phyloP scores from a whole-genome alignment of 148 eudicot genomes.

The Fagopyrum tataricum region DNA sequence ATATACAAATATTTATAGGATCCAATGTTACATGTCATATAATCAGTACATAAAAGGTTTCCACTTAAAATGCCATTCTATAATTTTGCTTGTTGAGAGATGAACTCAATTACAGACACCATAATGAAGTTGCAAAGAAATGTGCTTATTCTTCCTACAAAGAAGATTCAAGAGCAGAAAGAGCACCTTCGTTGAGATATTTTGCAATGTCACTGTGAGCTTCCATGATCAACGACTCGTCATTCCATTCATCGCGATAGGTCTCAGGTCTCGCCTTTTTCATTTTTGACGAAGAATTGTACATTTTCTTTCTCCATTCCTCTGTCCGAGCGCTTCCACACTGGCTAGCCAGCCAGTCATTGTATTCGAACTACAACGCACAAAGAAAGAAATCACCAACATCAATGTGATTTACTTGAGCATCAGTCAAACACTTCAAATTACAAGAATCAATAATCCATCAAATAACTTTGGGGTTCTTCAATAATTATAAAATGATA shows the following conservation, averaged over 20 bases:
- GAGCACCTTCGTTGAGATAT: conserved; percentile 17
- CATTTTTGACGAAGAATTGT: conserved; percentile 21
- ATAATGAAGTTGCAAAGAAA: too few species aligned
- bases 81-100: too few species aligned
- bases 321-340: conserved; percentile 39
- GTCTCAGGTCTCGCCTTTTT: conserved; percentile 42
- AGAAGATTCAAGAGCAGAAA: neutral
- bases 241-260: conserved; percentile 83
- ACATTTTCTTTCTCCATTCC: conserved; percentile 89
- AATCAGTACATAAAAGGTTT: too few species aligned
- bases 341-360: conserved; percentile 73
- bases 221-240: conserved; percentile 37
- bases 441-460: too few species aligned
- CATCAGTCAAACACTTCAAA: too few species aligned
- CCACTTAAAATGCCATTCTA: too few species aligned
- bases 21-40: too few species aligned
- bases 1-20: too few species aligned
- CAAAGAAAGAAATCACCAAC: neutral
- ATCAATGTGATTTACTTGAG: neutral
- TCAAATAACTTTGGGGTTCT: too few species aligned
- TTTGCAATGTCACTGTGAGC: conserved; percentile 52
- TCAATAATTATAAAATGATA: too few species aligned
- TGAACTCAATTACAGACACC: too few species aligned
- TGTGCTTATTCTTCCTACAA: neutral
- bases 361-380: conserved; percentile 61